Evolutionary conservation across 2,329 filamentous ascomycete species (phyloP).

Genomic region (Xylariaceae sp.): DNA sequence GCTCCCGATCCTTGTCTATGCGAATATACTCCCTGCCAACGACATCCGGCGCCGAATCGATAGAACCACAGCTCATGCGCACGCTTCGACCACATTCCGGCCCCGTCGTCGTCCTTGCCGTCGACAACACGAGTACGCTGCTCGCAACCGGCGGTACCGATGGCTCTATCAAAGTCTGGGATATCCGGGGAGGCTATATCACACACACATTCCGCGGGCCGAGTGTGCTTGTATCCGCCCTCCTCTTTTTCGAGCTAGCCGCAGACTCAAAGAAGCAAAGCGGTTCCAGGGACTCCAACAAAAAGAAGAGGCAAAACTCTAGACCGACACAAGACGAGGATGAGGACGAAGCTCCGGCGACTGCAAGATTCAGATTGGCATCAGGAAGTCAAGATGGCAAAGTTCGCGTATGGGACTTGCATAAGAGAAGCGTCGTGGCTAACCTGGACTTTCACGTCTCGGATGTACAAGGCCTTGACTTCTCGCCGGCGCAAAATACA

Average conservation of each 20-base stretch:
- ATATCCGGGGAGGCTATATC: slow-evolving; percentile 82
- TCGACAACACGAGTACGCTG: slow-evolving; percentile 84
- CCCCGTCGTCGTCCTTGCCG: slow-evolving; percentile 80
- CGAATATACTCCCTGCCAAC: slow-evolving; percentile 75
- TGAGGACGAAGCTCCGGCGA: slow-evolving; percentile 38
- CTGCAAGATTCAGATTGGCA: slow-evolving; percentile 71
- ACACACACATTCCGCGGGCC: slow-evolving; percentile 96
- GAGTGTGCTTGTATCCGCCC: slow-evolving; percentile 83
- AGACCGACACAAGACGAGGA: slow-evolving; percentile 41
- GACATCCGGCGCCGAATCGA: slow-evolving; percentile 52
- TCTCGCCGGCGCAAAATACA: slow-evolving; percentile 68
- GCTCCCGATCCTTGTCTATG: slow-evolving; percentile 95
- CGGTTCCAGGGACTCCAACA: slow-evolving; percentile 37
- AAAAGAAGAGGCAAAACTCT: slow-evolving; percentile 43
- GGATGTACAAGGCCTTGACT: slow-evolving; percentile 85
- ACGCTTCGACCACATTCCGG: slow-evolving; percentile 88
- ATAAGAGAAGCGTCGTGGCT: slow-evolving; percentile 74
- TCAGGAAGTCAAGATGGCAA: slow-evolving; percentile 94
- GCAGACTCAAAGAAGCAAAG: slow-evolving; percentile 39
- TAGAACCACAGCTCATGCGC: slow-evolving; percentile 68
- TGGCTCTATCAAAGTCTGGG: slow-evolving; percentile 94
- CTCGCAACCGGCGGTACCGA: slow-evolving; percentile 92
- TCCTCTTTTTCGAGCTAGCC: slow-evolving; percentile 84
- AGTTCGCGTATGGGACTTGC: slow-evolving; percentile 85
- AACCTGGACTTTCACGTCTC: slow-evolving; percentile 90